phyloP scores from a whole-genome alignment of 495 filamentous ascomycete species.

The Aspergillus homomorphus region DNA sequence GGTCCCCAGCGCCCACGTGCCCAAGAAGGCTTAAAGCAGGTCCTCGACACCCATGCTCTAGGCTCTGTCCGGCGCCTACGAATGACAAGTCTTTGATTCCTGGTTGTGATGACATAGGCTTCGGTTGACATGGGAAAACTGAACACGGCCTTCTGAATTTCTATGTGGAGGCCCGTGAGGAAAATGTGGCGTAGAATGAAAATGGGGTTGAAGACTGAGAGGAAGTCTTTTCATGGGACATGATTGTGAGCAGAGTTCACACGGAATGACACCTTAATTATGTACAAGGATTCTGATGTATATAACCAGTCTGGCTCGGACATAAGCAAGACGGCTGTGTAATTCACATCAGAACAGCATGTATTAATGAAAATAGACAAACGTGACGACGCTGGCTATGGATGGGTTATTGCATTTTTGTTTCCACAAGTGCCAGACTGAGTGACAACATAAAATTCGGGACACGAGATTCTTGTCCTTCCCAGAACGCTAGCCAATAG shows the following conservation, averaged over 20 bases:
- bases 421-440: background rate
- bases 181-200: background rate
- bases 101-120: background rate
- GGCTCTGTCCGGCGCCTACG: background rate
- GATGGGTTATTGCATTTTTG: background rate
- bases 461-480: background rate
- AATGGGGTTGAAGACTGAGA: background rate
- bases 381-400: conserved; percentile 15
- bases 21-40: conserved; percentile 31
- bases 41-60: background rate
- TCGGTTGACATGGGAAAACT: background rate
- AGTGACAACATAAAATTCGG: background rate
- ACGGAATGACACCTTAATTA: conserved; percentile 6
- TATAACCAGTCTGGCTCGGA: conserved; percentile 7
- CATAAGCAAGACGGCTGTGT: conserved; percentile 8
- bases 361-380: conserved; percentile 22
- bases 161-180: background rate
- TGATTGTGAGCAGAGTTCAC: background rate
- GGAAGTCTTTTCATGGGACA: background rate
- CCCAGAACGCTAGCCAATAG: background rate
- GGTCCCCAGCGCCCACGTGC: conserved; percentile 41
- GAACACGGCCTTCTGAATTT: background rate
- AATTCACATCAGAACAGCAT: conserved; percentile 19
- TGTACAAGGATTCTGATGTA: conserved; percentile 20
- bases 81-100: background rate